Evolutionary conservation across 2,329 filamentous ascomycete species (phyloP).

Genomic region (Monilinia polystroma): DNA sequence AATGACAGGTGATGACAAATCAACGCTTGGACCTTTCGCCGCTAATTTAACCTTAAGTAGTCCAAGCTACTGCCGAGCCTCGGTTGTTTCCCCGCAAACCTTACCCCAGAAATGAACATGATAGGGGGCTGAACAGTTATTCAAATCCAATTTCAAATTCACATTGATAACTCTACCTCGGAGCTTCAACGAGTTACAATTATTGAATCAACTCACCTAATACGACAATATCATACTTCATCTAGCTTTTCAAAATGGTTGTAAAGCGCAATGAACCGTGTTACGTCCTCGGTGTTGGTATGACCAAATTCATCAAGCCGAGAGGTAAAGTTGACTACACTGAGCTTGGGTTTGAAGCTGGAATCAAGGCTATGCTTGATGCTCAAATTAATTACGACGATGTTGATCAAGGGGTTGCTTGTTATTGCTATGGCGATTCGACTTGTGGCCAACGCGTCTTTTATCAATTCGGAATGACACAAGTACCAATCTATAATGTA

Average conservation of each 20-base stretch:
- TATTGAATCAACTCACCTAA: no score
- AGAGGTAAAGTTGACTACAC: constrained; percentile 92
- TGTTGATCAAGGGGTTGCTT: constrained; percentile 91
- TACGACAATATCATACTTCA: neutral
- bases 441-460: constrained; percentile 96
- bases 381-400: constrained; percentile 96
- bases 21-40: neutral
- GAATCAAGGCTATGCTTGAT: constrained; percentile 55
- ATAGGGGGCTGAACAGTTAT: neutral
- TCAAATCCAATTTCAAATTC: neutral
- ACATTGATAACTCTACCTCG: neutral
- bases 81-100: constrained; percentile 14
- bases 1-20: neutral
- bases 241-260: constrained; percentile 26
- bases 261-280: constrained; percentile 44
- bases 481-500: constrained; percentile 95
- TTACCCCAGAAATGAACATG: constrained; percentile 6
- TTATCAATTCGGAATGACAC: constrained; percentile 97
- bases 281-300: constrained; percentile 95
- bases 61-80: neutral
- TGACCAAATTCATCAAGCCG: constrained; percentile 99
- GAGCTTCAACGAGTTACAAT: neutral
- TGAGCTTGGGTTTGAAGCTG: constrained; percentile 89
- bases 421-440: constrained; percentile 96
- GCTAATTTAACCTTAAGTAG: neutral